These are phyloP conservation scores for Protomyces gravidus DNA, from an alignment of 1,139 yeast genomes.

Conservation along the genomic window DNA sequence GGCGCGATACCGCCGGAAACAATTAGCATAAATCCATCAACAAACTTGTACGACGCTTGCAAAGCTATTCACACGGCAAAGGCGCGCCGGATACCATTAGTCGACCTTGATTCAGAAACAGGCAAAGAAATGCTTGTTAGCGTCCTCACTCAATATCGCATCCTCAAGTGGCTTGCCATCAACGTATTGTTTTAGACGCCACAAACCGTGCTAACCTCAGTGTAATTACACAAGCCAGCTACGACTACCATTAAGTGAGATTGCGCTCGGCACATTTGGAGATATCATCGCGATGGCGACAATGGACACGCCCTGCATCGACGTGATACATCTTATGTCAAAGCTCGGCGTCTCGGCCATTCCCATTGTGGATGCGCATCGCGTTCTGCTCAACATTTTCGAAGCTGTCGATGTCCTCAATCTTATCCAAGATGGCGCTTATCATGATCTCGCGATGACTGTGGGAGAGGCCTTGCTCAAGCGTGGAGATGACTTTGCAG, in stretches of 20 bases:
- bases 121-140: conserved; percentile 81
- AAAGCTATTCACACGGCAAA: conserved; percentile 82
- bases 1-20: conserved; percentile 89
- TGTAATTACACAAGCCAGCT: conserved; percentile 91
- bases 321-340: conserved; percentile 79
- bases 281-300: conserved; percentile 67
- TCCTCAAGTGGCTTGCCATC: conserved; percentile 88
- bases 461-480: conserved; percentile 96
- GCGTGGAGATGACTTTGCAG: conserved; percentile 94
- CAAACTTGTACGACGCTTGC: conserved; percentile 88
- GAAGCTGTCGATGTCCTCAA: conserved; percentile 95
- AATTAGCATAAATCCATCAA: conserved; percentile 84
- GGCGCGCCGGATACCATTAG: conserved; percentile 89
- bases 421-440: conserved; percentile 88
- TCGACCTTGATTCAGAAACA: conserved; percentile 90
- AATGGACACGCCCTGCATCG: conserved; percentile 90
- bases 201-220: conserved; percentile 13
- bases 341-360: conserved; percentile 80
- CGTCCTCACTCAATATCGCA: conserved; percentile 93
- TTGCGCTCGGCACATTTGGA: conserved; percentile 54
- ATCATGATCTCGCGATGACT: conserved; percentile 81
- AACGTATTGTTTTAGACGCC: conserved; percentile 44
- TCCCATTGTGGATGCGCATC: conserved; percentile 79
- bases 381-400: conserved; percentile 71
- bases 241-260: conserved; percentile 65